Percentiles rank a stretch among this genome's conserved stretches.
Conservation (phyloP, 768 basidiomycete genomes). For the Chalciporus sphaerocephalus region DNA sequence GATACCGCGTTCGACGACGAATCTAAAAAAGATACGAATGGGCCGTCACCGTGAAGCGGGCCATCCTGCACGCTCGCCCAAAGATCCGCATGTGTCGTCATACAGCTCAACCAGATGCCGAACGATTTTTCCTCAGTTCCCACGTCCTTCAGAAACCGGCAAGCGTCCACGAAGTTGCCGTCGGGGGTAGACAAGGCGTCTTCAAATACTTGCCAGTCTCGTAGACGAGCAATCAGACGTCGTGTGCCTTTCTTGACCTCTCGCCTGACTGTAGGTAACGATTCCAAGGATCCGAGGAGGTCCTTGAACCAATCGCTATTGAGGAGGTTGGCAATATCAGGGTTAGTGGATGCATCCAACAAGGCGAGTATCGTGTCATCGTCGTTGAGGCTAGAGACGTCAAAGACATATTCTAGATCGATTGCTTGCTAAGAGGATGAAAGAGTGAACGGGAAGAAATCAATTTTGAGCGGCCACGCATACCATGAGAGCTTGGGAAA, state of each 20-base stretch:
- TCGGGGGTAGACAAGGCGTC: constrained; percentile 53
- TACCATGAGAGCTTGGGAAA: constrained; percentile 45
- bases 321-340: constrained; percentile 56
- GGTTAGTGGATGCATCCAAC: constrained; percentile 62
- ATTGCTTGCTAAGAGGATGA: constrained; percentile 48
- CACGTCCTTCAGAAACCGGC: constrained; percentile 54
- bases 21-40: constrained; percentile 40
- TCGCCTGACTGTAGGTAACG: constrained; percentile 33
- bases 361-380: constrained; percentile 52
- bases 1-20: constrained; percentile 27
- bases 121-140: constrained; percentile 61
- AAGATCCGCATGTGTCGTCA: constrained; percentile 57
- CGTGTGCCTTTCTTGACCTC: constrained; percentile 43
- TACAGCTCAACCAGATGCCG: constrained; percentile 69
- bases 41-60: constrained; percentile 19
- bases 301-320: constrained; percentile 33
- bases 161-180: constrained; percentile 48
- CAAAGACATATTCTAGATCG: constrained; percentile 52
- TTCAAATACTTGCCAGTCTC: constrained; percentile 58
- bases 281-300: constrained; percentile 20
- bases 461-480: constrained; percentile 1
- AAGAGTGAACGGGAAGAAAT: not conserved
- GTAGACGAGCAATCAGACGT: constrained; percentile 47
- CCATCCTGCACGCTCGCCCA: constrained; percentile 30
- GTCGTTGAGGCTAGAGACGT: constrained; percentile 45